A percentile compares a stretch with the other conserved stretches of the same genome.
phyloP scores from a whole-genome alignment of 179 eudicot species.

The Heliamphora pulchella region DNA sequence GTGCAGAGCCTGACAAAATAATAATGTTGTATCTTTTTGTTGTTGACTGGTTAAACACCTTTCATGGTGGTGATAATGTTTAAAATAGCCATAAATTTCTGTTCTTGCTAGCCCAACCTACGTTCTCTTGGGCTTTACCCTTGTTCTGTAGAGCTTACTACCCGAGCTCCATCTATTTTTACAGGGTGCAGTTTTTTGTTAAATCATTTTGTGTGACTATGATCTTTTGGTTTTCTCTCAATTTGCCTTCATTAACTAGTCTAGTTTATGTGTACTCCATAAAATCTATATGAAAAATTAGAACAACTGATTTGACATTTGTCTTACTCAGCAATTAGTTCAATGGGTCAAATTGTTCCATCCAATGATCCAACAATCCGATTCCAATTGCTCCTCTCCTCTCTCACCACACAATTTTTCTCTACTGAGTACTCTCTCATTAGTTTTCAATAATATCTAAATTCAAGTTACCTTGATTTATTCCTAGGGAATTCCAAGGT shows the following conservation, averaged over 20 bases:
- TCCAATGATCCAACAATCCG: too few relatives aligned
- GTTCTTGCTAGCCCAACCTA: background rate
- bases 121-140: background rate
- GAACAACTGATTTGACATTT: too few relatives aligned
- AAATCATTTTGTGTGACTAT: background rate
- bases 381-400: too few relatives aligned
- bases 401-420: too few relatives aligned
- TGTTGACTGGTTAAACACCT: background rate
- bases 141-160: background rate
- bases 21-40: background rate
- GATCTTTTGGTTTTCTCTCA: slow-evolving; percentile 6
- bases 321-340: too few relatives aligned
- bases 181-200: background rate
- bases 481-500: too few relatives aligned
- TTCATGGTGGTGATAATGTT: background rate
- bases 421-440: too few relatives aligned
- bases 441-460: too few relatives aligned
- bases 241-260: background rate
- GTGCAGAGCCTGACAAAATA: background rate
- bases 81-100: background rate
- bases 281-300: background rate
- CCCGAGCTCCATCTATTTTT: background rate
- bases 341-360: too few relatives aligned
- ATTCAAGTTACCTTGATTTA: too few relatives aligned
- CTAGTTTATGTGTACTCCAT: background rate